Percentiles rank a stretch among this genome's conserved stretches.
Evolutionary conservation across 768 basidiomycete genomes (phyloP).

Genomic region (Tylopilus balloui): DNA sequence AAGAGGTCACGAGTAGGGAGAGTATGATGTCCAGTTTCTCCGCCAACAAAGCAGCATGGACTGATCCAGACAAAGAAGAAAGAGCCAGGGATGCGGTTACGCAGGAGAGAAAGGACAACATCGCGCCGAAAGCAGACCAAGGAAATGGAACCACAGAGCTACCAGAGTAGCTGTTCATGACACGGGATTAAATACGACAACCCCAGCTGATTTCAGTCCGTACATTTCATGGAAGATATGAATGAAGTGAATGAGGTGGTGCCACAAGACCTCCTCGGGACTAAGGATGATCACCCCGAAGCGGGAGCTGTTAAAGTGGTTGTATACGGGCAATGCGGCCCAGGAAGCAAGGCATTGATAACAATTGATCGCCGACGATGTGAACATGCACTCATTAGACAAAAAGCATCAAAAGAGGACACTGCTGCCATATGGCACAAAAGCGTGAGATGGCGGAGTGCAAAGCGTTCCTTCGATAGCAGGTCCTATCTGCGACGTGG

Average conservation of each 20-base stretch:
- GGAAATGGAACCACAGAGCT: neutral
- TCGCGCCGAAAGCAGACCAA: neutral
- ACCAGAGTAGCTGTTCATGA: neutral
- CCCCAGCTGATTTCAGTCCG: neutral
- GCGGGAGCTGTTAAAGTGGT: neutral
- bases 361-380: neutral
- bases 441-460: neutral
- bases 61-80: constrained; percentile 7
- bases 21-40: constrained; percentile 24
- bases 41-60: constrained; percentile 16
- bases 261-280: neutral
- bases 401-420: neutral
- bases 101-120: constrained; percentile 13
- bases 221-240: constrained; percentile 6
- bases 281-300: neutral
- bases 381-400: neutral
- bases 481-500: neutral
- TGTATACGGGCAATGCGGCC: constrained; percentile 5
- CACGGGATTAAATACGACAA: constrained; percentile 18
- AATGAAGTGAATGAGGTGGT: neutral
- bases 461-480: neutral
- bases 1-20: constrained; percentile 19
- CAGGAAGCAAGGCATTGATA: neutral
- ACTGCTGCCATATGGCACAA: neutral
- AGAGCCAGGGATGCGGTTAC: constrained; percentile 3